Conservation (phyloP, 805 yeast species). For the Ogataea corticis region DNA sequence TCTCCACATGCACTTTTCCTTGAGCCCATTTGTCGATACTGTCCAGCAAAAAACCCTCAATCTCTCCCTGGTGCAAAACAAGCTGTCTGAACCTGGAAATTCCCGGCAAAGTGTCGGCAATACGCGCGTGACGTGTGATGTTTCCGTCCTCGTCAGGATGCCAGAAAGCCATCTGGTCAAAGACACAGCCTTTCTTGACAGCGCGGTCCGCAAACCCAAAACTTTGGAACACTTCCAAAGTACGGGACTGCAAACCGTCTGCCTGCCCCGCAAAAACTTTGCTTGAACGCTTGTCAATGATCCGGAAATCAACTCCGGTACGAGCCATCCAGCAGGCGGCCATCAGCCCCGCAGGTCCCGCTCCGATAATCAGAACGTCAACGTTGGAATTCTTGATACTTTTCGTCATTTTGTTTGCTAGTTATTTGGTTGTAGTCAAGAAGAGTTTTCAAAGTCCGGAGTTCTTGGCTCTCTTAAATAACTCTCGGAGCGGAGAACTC, state of each 20-base stretch:
- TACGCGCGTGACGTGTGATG: constrained; percentile 27
- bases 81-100: constrained; percentile 32
- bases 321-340: constrained; percentile 34
- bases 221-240: constrained; percentile 31
- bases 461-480: too few species aligned
- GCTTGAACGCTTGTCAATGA: constrained; percentile 34
- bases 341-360: constrained; percentile 42
- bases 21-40: constrained; percentile 25
- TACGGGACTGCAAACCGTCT: constrained; percentile 36
- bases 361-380: constrained; percentile 39
- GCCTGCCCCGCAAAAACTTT: constrained; percentile 36
- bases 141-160: constrained; percentile 28
- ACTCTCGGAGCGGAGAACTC: neutral
- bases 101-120: constrained; percentile 32
- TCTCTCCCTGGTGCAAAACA: constrained; percentile 35
- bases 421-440: neutral
- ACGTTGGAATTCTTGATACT: constrained; percentile 13
- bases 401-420: constrained; percentile 5
- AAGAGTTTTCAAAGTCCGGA: neutral
- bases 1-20: constrained; percentile 21
- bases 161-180: constrained; percentile 37
- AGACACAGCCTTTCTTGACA: constrained; percentile 29
- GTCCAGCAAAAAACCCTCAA: constrained; percentile 31
- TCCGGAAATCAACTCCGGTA: constrained; percentile 30
- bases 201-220: constrained; percentile 31